A percentile compares a stretch with the other conserved stretches of the same genome.
Evolutionary conservation across 495 filamentous ascomycete genomes (phyloP).

Genomic region (Penicillium cosmopolitanum): DNA sequence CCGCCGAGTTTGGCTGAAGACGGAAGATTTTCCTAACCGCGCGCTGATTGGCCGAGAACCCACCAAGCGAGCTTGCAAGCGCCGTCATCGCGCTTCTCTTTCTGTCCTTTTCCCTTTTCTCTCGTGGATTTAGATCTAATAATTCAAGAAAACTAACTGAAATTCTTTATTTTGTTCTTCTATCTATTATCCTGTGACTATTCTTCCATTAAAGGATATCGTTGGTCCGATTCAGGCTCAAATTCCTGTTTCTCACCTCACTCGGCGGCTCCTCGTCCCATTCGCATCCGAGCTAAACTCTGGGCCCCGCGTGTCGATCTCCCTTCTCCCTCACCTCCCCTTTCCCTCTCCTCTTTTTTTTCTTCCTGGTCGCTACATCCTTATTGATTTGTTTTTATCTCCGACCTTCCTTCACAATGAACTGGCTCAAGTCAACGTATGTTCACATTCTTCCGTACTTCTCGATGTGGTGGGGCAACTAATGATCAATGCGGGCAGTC

Average conservation of each 20-base stretch:
- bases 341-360: slow-evolving; percentile 20
- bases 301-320: slow-evolving; percentile 41
- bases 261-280: slow-evolving; percentile 10
- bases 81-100: slow-evolving; percentile 22
- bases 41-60: slow-evolving; percentile 25
- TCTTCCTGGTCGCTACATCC: slow-evolving; percentile 8
- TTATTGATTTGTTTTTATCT: neutral
- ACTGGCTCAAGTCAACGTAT: slow-evolving; percentile 76
- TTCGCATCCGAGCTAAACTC: slow-evolving; percentile 34
- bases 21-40: slow-evolving; percentile 30
- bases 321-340: slow-evolving; percentile 26
- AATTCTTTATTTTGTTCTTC: neutral
- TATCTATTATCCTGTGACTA: neutral
- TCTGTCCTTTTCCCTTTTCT: slow-evolving; percentile 4
- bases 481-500: slow-evolving; percentile 50
- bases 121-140: neutral
- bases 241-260: neutral
- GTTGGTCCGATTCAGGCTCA: neutral
- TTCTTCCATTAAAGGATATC: neutral
- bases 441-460: slow-evolving; percentile 26
- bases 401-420: slow-evolving; percentile 45
- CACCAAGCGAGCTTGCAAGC: slow-evolving; percentile 27
- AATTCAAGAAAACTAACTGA: neutral
- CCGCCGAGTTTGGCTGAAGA: slow-evolving; percentile 14
- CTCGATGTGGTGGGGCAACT: slow-evolving; percentile 20